Base-by-base conservation (phyloP, 345 rosid genomes). In the Syzygium grande region DNA sequence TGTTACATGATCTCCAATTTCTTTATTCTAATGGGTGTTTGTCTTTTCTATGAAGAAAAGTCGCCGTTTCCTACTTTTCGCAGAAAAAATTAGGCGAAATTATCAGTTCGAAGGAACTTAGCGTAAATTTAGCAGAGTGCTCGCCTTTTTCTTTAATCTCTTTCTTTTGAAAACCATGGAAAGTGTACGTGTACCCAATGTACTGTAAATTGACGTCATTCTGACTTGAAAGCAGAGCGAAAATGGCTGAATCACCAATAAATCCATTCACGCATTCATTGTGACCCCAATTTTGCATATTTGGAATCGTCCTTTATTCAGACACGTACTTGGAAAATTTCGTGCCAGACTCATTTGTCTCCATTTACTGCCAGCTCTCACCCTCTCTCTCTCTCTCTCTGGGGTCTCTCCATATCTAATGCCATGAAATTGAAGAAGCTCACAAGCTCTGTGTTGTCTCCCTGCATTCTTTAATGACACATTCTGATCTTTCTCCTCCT, bases 241-340 rank as follows among this genome's bases (percentile, higher is more conserved):
- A 53, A 21, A 88, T 84, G 89, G 88, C 89, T 88, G 91, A 90
- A 84, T 88, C 52, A 88, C 61, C 46, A 58, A 84, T 90, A 52
- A 52, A 19, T 59, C 63, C 85, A 38, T 86, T 85, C 88, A 88
- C 88, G 87, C 92, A 93, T 94, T 95, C 92, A 94, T 93, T 92
- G 91, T 88, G 87, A 90, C 93, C 93, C 94, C 93, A 93, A 91
- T 61, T 89, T 89, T 52, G 89, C 89, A 80, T 88, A 56, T 22
- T 90, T 29, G 86, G 89, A 86, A 46, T 52, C 89, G 87, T 87
- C 87, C 89, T 51, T 73, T 13, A 53, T 85, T 78, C 59, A 52
- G 87, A 87, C 84, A 86, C 85, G 29, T 85, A 78, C 87, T 86
- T 84, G 84, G 43, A 51, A 85, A 85, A 86, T 90, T 89, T 89